Evolutionary conservation across 495 filamentous ascomycete genomes (phyloP).

Genomic region (Beverwykella pulmonaria): DNA sequence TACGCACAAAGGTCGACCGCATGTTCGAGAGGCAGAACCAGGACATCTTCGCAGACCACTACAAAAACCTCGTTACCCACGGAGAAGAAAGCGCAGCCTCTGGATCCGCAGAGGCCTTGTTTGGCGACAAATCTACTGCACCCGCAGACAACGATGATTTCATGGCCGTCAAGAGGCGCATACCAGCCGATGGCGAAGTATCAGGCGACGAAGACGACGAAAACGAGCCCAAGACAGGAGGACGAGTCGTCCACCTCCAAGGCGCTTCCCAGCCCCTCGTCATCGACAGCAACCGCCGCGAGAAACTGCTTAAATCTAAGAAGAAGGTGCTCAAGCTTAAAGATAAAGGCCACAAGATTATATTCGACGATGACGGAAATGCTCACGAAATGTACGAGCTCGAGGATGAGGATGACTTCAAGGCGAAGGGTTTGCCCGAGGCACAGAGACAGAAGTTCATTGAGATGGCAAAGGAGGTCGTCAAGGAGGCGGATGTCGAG

Average conservation of each 20-base stretch:
- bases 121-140: conserved; percentile 51
- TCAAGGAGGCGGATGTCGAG: conserved; percentile 73
- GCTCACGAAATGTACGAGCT: conserved; percentile 85
- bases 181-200: conserved; percentile 53
- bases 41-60: conserved; percentile 90
- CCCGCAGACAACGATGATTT: conserved; percentile 75
- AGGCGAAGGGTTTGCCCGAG: conserved; percentile 69
- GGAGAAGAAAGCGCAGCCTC: conserved; percentile 47
- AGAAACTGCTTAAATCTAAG: conserved; percentile 91
- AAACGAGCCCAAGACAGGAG: conserved; percentile 37
- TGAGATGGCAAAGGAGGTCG: conserved; percentile 68
- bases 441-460: conserved; percentile 76
- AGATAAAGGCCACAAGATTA: conserved; percentile 75
- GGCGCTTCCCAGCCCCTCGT: conserved; percentile 64
- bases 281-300: conserved; percentile 88
- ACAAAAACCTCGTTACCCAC: conserved; percentile 78
- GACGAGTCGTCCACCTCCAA: conserved; percentile 50
- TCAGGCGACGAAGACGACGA: conserved; percentile 41
- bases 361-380: conserved; percentile 91
- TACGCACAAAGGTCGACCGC: conserved; percentile 89
- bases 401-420: conserved; percentile 78
- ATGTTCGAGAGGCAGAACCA: conserved; percentile 97
- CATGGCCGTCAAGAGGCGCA: conserved; percentile 82
- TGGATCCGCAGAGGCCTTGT: conserved; percentile 14
- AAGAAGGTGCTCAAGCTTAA: conserved; percentile 89